A percentile compares a stretch with the other conserved stretches of the same genome.
phyloP scores from a whole-genome alignment of 176 grass and related monocot species.

The Carex myosuroides region DNA sequence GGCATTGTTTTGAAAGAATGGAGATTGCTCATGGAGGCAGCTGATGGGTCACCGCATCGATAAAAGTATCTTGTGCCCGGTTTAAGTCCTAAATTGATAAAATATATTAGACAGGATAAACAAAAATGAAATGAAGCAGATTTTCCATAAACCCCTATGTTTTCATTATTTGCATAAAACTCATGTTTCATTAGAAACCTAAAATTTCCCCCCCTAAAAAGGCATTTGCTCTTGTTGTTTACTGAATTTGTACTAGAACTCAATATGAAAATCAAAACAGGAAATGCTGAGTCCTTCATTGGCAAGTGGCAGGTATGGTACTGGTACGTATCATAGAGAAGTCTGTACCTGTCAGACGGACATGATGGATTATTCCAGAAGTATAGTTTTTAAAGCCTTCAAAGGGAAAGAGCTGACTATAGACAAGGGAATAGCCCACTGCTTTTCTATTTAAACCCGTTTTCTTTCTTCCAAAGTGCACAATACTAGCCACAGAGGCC shows the following conservation, averaged over 20 bases:
- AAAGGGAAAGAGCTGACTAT: conserved; percentile 87
- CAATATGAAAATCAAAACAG: not conserved
- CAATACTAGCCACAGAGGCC: conserved; percentile 34
- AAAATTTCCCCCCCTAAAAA: not conserved
- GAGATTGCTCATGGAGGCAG: conserved; percentile 44
- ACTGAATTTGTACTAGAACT: not conserved
- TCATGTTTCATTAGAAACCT: not conserved
- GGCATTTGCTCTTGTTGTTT: not conserved
- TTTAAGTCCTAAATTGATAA: conserved; percentile 41
- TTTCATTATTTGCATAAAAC: not conserved
- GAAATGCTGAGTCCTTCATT: not conserved
- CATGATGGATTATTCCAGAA: conserved; percentile 93
- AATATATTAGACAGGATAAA: not conserved
- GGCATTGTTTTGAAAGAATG: conserved; percentile 75
- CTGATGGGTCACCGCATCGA: conserved; percentile 59
- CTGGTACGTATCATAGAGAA: not conserved
- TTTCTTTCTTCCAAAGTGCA: conserved; percentile 51
- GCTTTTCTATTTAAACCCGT: conserved; percentile 31
- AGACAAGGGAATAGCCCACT: conserved; percentile 53
- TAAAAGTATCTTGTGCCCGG: conserved; percentile 53
- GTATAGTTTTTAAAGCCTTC: conserved; percentile 77
- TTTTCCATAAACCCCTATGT: not conserved
- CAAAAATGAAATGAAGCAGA: not conserved
- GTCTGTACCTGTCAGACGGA: conserved; percentile 43
- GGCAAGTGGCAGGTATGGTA: not conserved